Conservation (phyloP, 208 protist species). For the Trypanosoma conorhini region DNA sequence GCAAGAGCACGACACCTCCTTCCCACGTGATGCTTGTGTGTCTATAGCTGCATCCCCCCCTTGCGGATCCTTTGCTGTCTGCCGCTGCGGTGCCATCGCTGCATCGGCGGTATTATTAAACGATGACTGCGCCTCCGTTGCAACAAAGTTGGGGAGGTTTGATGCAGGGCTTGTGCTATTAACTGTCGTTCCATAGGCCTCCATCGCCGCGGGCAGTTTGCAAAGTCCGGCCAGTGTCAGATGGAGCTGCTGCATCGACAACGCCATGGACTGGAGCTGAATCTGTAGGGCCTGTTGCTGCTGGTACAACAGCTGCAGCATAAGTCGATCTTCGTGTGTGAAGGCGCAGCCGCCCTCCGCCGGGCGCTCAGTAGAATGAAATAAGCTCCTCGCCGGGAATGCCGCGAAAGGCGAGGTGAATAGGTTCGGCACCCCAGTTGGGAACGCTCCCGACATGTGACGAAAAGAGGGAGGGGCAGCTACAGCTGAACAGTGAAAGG, state of each 20-base stretch:
- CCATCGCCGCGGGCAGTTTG: background rate
- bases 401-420: constrained; percentile 28
- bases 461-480: background rate
- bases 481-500: constrained; percentile 12
- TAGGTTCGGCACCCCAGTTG: constrained; percentile 22
- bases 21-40: constrained; percentile 25
- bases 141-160: constrained; percentile 5
- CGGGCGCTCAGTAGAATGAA: constrained; percentile 19
- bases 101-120: background rate
- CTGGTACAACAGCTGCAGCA: constrained; percentile 76
- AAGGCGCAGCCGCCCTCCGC: constrained; percentile 32
- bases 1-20: constrained; percentile 53
- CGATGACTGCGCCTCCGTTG: background rate
- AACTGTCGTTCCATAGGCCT: background rate
- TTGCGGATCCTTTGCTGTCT: background rate
- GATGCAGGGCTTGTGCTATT: constrained; percentile 2
- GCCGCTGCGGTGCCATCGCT: background rate
- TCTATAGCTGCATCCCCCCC: background rate
- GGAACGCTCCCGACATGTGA: constrained; percentile 23
- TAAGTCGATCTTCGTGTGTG: constrained; percentile 69
- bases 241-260: constrained; percentile 72
- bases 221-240: constrained; percentile 23
- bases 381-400: constrained; percentile 23
- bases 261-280: constrained; percentile 72
- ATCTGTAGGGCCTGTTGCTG: constrained; percentile 84